Evolutionary conservation across 768 basidiomycete species (phyloP).

Genomic region (Hypholoma sublateritium): DNA sequence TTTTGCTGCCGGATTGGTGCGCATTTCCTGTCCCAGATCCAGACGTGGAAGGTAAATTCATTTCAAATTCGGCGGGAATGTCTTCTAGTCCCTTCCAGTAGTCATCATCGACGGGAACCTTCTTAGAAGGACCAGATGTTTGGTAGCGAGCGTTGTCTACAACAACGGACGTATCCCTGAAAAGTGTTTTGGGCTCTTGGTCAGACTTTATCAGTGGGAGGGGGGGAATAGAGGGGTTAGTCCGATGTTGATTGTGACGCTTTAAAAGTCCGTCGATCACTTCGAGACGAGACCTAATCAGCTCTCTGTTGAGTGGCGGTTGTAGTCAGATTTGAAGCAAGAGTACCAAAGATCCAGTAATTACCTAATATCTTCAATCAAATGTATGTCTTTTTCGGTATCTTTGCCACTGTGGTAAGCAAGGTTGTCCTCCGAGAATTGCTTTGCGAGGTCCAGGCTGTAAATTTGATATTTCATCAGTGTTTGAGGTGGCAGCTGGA

Average conservation of each 20-base stretch:
- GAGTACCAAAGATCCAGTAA: neutral
- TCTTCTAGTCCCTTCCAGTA: constrained; percentile 50
- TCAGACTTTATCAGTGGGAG: neutral
- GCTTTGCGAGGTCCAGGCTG: constrained; percentile 31
- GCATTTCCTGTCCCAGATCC: neutral
- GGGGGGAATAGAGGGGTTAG: neutral
- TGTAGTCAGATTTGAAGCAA: neutral
- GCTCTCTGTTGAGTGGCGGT: constrained; percentile 8
- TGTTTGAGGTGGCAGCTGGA: constrained; percentile 29
- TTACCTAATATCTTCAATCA: constrained; percentile 43
- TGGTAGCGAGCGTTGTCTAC: neutral
- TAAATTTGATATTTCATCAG: constrained; percentile 28
- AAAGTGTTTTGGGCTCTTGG: constrained; percentile 11
- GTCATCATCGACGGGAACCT: constrained; percentile 38
- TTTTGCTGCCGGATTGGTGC: neutral
- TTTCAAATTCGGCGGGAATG: constrained; percentile 25
- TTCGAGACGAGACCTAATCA: constrained; percentile 13
- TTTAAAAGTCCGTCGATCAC: neutral
- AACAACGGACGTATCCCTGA: neutral
- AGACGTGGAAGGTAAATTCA: neutral
- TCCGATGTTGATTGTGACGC: neutral
- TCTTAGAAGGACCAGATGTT: neutral
- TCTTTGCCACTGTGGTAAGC: constrained; percentile 23
- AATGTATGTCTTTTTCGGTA: constrained; percentile 34
- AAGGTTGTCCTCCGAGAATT: constrained; percentile 25